These are phyloP conservation scores for Suillus bovinus DNA, from an alignment of 768 basidiomycete genomes.

Conservation along the genomic window DNA sequence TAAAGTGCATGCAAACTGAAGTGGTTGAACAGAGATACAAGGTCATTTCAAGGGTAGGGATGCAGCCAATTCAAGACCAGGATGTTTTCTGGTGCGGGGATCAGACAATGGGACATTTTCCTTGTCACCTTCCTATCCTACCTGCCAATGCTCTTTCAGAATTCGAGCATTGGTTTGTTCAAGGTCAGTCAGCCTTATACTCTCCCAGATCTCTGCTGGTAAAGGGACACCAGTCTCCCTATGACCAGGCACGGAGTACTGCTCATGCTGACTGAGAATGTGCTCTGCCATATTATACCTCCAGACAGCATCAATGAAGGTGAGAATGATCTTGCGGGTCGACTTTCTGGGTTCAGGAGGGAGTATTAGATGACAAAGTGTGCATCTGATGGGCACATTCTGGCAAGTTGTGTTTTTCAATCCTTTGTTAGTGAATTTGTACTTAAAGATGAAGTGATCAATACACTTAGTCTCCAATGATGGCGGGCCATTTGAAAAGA, in stretches of 20 bases:
- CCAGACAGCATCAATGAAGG: background rate
- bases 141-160: background rate
- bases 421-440: background rate
- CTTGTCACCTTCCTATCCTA: background rate
- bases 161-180: background rate
- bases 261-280: background rate
- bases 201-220: background rate
- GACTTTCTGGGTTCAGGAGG: background rate
- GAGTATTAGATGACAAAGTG: background rate
- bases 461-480: background rate
- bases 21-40: background rate
- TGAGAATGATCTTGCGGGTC: accelerated
- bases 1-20: background rate
- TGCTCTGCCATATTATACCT: background rate
- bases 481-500: background rate
- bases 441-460: background rate
- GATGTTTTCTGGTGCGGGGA: background rate
- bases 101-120: background rate
- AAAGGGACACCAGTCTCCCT: background rate
- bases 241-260: background rate
- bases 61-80: background rate
- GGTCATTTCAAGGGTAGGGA: background rate
- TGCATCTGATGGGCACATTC: background rate
- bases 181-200: background rate
- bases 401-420: background rate